Evolutionary conservation across 2,329 filamentous ascomycete species (phyloP), one percentile per base, ranked within the genome.

Genomic region (Thermochaetoides dissita): DNA sequence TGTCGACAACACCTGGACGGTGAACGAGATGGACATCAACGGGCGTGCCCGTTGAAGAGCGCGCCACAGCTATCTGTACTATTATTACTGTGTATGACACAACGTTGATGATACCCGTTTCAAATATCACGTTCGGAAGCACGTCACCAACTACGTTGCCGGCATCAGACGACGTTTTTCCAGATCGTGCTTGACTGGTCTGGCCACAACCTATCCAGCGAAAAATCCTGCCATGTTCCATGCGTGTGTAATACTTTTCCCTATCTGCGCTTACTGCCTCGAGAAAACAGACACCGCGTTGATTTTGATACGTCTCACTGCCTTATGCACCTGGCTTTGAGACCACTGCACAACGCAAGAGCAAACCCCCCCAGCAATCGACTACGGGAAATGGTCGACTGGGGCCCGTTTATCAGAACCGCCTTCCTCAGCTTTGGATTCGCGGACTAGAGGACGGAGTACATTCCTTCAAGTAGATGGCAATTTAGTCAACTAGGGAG

Each of bases 11-110:
- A 64, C 66, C 10, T 96, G 89, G 89, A 72, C 75, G 41, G 66
- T 86, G 28, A 74, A 76, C 46, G 83, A 89, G 57, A 76, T 94
- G 64, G 79, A 88, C 55, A 67, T 77, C 45, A 67, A 72, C 43
- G 65, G 63, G 11, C 50, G 50, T 35, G n/a, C n/a, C n/a, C n/a
- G n/a, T n/a, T n/a, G n/a, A n/a, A n/a, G n/a, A n/a, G n/a, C n/a
- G n/a, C n/a, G n/a, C n/a, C n/a, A n/a, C n/a, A n/a, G n/a, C n/a
- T n/a, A n/a, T n/a, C n/a, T 53, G 49, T 54, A 55, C 46, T 52
- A 34, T 43, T 46, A 49, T 48, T 37, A 4, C 43, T 39, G 37
- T 62, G 58, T 63, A 62, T 53, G 55, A 56, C 47, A 54, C 37
- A 44, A 45, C 48, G 5, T 5, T 24, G 44, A 56, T 59, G 57